These are phyloP conservation scores for Dillenia turbinata DNA, from an alignment of 164 flowering plant genomes.

Conservation along the genomic window DNA sequence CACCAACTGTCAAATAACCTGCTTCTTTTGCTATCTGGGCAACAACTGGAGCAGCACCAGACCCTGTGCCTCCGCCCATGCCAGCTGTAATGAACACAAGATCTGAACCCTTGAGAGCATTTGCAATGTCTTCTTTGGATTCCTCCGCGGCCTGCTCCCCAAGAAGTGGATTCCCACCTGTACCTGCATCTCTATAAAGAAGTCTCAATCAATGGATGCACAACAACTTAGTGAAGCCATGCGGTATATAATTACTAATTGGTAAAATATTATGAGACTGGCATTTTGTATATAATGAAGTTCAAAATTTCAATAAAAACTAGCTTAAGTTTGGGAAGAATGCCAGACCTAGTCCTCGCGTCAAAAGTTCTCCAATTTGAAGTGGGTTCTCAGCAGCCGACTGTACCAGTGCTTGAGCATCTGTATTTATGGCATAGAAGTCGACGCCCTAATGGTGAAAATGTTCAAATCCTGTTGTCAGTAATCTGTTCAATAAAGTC, in stretches of 20 bases:
- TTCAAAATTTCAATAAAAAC: background rate
- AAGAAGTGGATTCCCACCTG: constrained; percentile 91
- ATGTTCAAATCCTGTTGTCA: too few relatives aligned
- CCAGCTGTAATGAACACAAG: constrained; percentile 98
- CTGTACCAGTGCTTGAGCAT: constrained; percentile 78
- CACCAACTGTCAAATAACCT: constrained; percentile 98
- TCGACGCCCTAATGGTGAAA: constrained; percentile 67
- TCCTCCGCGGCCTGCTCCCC: constrained; percentile 99
- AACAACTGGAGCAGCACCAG: constrained; percentile 98
- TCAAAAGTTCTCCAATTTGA: constrained; percentile 96
- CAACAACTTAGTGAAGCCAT: background rate
- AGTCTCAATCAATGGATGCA: constrained; percentile 11
- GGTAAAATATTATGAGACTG: too few relatives aligned
- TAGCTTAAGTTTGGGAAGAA: constrained; percentile 9
- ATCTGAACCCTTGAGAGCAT: constrained; percentile 89
- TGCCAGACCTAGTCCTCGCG: constrained; percentile 91
- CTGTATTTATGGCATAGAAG: constrained; percentile 96
- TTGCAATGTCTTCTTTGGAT: constrained; percentile 84
- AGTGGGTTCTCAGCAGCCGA: constrained; percentile 86
- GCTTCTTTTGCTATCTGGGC: constrained; percentile 95
- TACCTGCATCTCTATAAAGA: constrained; percentile 57
- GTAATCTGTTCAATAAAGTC: too few relatives aligned
- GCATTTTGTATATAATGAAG: background rate
- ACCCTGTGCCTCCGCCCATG: constrained; percentile 99
- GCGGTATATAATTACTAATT: too few relatives aligned